Conservation (phyloP, 1,284 basidiomycete species). For the Neonothopanus nambi region DNA sequence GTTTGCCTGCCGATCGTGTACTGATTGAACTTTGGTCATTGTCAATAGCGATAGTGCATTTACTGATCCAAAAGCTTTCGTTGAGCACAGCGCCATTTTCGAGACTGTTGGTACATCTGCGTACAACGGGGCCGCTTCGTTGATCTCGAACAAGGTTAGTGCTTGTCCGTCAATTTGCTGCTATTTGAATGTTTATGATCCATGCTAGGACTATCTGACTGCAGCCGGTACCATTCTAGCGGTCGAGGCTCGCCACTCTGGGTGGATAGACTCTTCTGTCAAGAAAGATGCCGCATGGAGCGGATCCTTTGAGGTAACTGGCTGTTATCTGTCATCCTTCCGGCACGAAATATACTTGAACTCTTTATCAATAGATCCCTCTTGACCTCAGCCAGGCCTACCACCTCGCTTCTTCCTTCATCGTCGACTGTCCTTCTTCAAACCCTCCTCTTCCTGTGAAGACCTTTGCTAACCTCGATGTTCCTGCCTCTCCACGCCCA, state of each 20-base stretch:
- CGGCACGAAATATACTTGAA: background rate
- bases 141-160: conserved; percentile 37
- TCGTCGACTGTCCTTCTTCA: conserved; percentile 48
- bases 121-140: conserved; percentile 53
- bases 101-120: conserved; percentile 58
- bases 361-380: conserved; percentile 36
- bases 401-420: conserved; percentile 42
- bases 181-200: too few species aligned
- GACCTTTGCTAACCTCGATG: conserved; percentile 38
- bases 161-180: background rate
- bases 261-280: conserved; percentile 53
- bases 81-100: conserved; percentile 52
- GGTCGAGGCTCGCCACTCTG: conserved; percentile 46
- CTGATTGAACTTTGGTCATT: background rate
- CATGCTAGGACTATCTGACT: conserved; percentile 8
- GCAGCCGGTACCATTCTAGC: conserved; percentile 44
- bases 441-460: conserved; percentile 43
- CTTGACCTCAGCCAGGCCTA: conserved; percentile 49
- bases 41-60: conserved; percentile 40
- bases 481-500: conserved; percentile 13
- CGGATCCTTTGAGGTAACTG: conserved; percentile 45
- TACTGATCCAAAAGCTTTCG: conserved; percentile 48
- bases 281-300: conserved; percentile 52
- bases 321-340: background rate
- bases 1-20: background rate